phyloP scores from a whole-genome alignment of 805 yeast genomes.

The Myxozyma melibiosi region DNA sequence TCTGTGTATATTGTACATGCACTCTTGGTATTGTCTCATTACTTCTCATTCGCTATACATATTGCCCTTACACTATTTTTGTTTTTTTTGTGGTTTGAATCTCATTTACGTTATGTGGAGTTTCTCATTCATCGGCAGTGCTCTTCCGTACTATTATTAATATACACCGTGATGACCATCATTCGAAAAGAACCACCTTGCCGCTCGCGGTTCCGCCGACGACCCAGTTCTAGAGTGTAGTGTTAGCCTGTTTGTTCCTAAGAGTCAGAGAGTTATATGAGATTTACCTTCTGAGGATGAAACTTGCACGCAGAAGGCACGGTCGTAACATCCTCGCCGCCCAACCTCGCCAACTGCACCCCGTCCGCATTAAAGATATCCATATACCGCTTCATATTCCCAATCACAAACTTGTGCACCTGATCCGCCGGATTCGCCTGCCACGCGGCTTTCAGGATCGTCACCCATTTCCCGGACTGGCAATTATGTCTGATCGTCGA shows the following conservation, averaged over 20 bases:
- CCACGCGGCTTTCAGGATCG: slow-evolving; percentile 87
- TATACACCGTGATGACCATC: neutral
- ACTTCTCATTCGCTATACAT: neutral
- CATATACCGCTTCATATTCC: slow-evolving; percentile 85
- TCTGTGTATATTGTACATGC: neutral
- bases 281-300: slow-evolving; percentile 65
- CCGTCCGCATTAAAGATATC: slow-evolving; percentile 84
- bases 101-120: neutral
- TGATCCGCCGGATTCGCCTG: slow-evolving; percentile 71
- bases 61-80: neutral
- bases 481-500: slow-evolving; percentile 81
- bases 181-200: slow-evolving; percentile 50
- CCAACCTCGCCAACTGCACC: slow-evolving; percentile 72
- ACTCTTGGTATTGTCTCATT: neutral
- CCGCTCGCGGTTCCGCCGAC: slow-evolving; percentile 96
- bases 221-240: slow-evolving; percentile 62
- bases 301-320: slow-evolving; percentile 88
- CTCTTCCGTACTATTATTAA: too few species aligned
- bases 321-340: slow-evolving; percentile 66
- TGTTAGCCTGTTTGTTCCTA: too few species aligned
- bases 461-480: slow-evolving; percentile 93
- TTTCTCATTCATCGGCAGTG: too few species aligned
- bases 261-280: neutral
- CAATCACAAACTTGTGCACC: slow-evolving; percentile 82
- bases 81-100: neutral